Base-by-base conservation (phyloP, 1,284 basidiomycete genomes). In the Volvariella surrecta region DNA sequence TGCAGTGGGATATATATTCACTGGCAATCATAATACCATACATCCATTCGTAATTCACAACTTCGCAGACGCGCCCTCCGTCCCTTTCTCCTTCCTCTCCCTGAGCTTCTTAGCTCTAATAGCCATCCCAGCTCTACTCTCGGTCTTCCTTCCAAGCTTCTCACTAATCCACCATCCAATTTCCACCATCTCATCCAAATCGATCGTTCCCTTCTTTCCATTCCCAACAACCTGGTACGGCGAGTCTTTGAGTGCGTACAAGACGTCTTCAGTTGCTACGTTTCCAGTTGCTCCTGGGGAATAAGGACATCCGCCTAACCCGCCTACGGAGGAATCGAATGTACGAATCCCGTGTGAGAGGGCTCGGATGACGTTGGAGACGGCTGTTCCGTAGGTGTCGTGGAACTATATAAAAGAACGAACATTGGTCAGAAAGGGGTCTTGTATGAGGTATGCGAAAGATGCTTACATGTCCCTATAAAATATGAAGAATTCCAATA, bases 271-370 rank as follows among this genome's bases (percentile, higher is more conserved):
- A 0, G 90, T 94, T 0, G 89, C 83, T 19, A 93, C 87, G 54
- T 94, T 94, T n/a, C 91, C 91, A 0, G 89, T 93, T 3, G 92
- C 91, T 1, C 93, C 93, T 0, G 94, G 94, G 0, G 91, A 92
- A 63, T 93, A 98, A 1, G 94, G 93, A 56, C 94, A 97, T 10
- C 93, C 92, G 1, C 94, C 94, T 0, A 97, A 75, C 0, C 93
- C 92, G 3, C 82, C 89, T 3, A 96, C 78, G 1, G 87, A 84
- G 4, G 82, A 67, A 56, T 88, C 80, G 41, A 85, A 71, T 15
- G 80, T 79, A 38, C 83, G 72, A 19, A 94, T 66, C 7, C 82
- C 83, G 45, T 73, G 62, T 3, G 68, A 59, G 10, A 89, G 70
- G 1, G 85, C 81, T 1, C 76, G 63, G 40, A 87, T 62, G 15